Conservation (phyloP, 352 stramenopile species). For the Phytopythium chamaehyphon region DNA sequence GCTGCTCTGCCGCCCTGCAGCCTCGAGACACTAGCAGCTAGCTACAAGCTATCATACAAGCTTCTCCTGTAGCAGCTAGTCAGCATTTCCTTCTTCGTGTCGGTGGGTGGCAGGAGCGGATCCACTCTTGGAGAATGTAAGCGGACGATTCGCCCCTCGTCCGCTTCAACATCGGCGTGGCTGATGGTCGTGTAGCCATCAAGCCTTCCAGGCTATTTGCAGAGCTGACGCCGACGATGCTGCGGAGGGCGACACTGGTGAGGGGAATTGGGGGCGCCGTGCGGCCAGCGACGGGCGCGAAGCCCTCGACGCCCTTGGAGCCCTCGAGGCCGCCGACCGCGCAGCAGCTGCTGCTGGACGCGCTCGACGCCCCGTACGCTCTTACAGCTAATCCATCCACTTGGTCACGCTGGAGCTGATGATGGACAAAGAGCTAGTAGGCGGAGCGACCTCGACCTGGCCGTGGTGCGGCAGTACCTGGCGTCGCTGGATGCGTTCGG, state of each 20-base stretch:
- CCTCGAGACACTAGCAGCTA: no score
- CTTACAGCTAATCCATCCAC: no score
- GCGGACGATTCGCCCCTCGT: no score
- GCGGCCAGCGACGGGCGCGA: conserved; percentile 3
- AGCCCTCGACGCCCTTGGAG: no score
- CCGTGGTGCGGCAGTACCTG: conserved; percentile 51
- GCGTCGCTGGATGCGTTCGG: conserved; percentile 32
- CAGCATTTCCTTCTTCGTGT: not conserved
- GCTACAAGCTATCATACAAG: no score
- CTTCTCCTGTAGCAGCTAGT: not conserved
- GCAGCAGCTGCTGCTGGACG: conserved; percentile 32
- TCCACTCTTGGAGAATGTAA: no score
- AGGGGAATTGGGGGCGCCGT: not conserved
- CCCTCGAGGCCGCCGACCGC: no score
- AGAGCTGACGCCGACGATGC: not conserved
- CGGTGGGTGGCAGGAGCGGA: not conserved
- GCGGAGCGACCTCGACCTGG: conserved; percentile 53
- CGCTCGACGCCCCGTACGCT: conserved; percentile 46
- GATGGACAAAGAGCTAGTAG: conserved; percentile 29
- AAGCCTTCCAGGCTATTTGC: no score
- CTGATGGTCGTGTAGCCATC: no score
- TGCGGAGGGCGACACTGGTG: not conserved
- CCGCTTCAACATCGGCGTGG: not conserved
- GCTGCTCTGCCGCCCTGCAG: not conserved
- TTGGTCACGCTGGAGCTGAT: no score